Evolutionary conservation across 2,329 filamentous ascomycete species (phyloP).

Genomic region (Colletotrichum plurivorum): DNA sequence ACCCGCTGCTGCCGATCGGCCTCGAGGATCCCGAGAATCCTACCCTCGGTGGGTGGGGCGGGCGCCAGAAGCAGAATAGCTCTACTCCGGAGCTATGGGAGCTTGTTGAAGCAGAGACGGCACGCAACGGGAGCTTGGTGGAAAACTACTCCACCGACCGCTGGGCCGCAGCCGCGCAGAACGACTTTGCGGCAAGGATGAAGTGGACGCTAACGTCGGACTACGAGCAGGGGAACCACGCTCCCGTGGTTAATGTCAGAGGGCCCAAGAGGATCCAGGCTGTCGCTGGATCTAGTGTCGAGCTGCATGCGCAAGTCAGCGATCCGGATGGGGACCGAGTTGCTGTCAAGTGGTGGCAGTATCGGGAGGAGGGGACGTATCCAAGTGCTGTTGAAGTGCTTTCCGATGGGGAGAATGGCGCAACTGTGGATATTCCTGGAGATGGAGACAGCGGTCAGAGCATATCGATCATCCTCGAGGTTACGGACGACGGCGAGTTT

Average conservation of each 20-base stretch:
- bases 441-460: background rate
- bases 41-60: background rate
- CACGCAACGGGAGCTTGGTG: background rate
- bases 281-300: background rate
- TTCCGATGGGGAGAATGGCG: background rate
- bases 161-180: background rate
- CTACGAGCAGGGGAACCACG: background rate
- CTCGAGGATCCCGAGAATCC: background rate
- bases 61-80: background rate
- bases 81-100: background rate
- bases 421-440: background rate
- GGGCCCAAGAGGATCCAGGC: background rate
- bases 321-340: conserved; percentile 1
- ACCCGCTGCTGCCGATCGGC: background rate
- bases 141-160: background rate
- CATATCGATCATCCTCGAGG: background rate
- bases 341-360: conserved; percentile 6
- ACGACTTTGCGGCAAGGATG: conserved; percentile 10
- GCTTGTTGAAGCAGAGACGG: background rate
- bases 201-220: background rate
- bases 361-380: background rate
- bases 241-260: background rate
- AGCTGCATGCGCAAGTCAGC: background rate
- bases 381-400: background rate
- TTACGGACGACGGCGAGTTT: background rate